These are phyloP conservation scores for Echites panduratus DNA, from an alignment of 257 asterid species.

Conservation along the genomic window DNA sequence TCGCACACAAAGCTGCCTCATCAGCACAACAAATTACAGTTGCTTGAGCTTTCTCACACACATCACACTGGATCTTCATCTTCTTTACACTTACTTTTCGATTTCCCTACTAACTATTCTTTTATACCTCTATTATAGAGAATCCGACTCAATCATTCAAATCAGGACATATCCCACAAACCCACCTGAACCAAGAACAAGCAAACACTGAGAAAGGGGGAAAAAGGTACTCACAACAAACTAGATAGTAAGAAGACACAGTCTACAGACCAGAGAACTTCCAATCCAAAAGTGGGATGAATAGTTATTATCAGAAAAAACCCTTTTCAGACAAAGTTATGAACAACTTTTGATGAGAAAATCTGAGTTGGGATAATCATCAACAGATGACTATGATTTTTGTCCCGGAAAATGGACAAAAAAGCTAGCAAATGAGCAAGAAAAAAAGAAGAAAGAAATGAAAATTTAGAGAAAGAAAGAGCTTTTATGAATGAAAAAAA, in stretches of 20 bases:
- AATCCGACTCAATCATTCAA: background rate
- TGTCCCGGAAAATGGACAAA: too few relatives aligned
- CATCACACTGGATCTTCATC: conserved; percentile 99
- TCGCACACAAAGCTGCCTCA: conserved; percentile 88
- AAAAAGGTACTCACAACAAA: background rate
- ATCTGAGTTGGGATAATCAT: background rate
- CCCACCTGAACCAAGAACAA: background rate
- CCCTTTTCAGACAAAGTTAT: background rate
- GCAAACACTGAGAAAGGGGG: background rate
- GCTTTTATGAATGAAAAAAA: too few relatives aligned
- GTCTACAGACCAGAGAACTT: background rate
- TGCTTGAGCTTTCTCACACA: conserved; percentile 92
- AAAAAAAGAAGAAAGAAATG: too few relatives aligned
- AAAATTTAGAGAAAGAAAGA: too few relatives aligned
- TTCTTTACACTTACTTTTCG: background rate
- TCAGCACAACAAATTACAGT: conserved; percentile 97
- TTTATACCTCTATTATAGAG: too few relatives aligned
- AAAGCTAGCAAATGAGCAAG: too few relatives aligned
- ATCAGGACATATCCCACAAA: background rate
- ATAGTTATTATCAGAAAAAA: background rate
- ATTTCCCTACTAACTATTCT: background rate
- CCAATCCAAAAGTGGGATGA: background rate
- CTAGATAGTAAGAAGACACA: background rate
- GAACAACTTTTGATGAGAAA: background rate
- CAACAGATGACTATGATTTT: too few relatives aligned